These are phyloP conservation scores for Ustilago crameri DNA, from an alignment of 1,284 basidiomycete species.

Conservation along the genomic window DNA sequence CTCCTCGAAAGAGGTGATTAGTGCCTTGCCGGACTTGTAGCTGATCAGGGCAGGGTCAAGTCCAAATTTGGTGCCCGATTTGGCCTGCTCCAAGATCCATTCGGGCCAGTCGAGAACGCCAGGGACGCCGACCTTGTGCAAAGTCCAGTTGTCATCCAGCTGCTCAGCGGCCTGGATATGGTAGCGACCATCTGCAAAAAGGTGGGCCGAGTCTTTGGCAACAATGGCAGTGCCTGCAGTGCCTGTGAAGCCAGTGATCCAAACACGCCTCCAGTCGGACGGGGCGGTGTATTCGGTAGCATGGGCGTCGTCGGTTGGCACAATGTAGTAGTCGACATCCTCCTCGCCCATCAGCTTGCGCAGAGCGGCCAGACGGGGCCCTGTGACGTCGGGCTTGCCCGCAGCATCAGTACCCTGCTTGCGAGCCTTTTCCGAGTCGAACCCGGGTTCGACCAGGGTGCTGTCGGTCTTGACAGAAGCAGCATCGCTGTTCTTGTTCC, in stretches of 20 bases:
- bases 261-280: conserved; percentile 83
- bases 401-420: conserved; percentile 3
- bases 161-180: conserved; percentile 85
- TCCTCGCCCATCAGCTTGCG: conserved; percentile 53
- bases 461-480: conserved; percentile 34
- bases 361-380: conserved; percentile 72
- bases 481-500: conserved; percentile 18
- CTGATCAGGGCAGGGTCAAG: conserved; percentile 89
- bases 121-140: conserved; percentile 76
- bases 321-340: conserved; percentile 68
- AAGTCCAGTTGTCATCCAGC: conserved; percentile 80
- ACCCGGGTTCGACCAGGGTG: conserved; percentile 32
- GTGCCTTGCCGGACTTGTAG: conserved; percentile 73
- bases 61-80: conserved; percentile 76
- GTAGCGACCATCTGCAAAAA: conserved; percentile 88
- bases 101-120: conserved; percentile 70
- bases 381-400: conserved; percentile 37
- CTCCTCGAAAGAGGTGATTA: conserved; percentile 24
- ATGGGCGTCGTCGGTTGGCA: conserved; percentile 88
- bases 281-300: conserved; percentile 85
- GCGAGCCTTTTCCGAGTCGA: conserved; percentile 20
- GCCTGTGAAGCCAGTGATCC: conserved; percentile 85
- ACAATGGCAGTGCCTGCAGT: conserved; percentile 85
- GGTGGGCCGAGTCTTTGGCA: conserved; percentile 71
- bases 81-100: conserved; percentile 67